Evolutionary conservation across 2,329 filamentous ascomycete genomes (phyloP), one percentile per base, ranked within the genome.

Genomic region (Tolypocladium amazonense): DNA sequence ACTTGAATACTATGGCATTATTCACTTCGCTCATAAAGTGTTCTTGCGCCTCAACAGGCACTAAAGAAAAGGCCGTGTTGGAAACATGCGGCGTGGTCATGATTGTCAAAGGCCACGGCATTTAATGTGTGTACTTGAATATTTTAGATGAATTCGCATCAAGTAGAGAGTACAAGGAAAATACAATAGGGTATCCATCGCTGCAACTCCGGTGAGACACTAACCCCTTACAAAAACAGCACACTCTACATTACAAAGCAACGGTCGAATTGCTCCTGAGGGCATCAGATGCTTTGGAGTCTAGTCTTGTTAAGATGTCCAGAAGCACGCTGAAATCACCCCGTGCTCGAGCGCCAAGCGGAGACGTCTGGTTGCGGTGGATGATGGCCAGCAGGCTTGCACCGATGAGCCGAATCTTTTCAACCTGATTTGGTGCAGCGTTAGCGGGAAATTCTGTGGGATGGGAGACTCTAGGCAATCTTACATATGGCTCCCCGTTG

Each of bases 281-380:
- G 1, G 74, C 71, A 65, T 77, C 74, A 0, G 75, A 77, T 3
- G 76, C 75, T 56, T 75, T 77, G 0, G 75, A 77, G 52, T 78
- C 74, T 6, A 78, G 63, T 18, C 73, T 65, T 3, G 75, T 72
- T 37, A 78, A 63, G 8, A 77, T 66, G 59, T 78, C 75, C 0
- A 78, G 66, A 2, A 78, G 65, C 1, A 76, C 69, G 1, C 66
- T 63, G 55, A 78, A 76, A 30, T 78, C 75, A 20, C 68, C 64
- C 0, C 72, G 68, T 4, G 76, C 76, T 20, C 76, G 67, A 1
- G 70, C 60, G 2, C 72, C 71, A 1, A 78, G 67, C 0, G 72
- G 70, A 5, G 74, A 75, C 4, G 66, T 66, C 41, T 71, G 66
- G 61, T 75, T 72, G 7, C 70, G 69, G 54, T 78, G 73, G 43